Percentiles rank a stretch among this genome's conserved stretches.
These are phyloP conservation scores for Aspergillus novoparasiticus DNA, from an alignment of 2,329 filamentous ascomycete genomes.

Conservation along the genomic window DNA sequence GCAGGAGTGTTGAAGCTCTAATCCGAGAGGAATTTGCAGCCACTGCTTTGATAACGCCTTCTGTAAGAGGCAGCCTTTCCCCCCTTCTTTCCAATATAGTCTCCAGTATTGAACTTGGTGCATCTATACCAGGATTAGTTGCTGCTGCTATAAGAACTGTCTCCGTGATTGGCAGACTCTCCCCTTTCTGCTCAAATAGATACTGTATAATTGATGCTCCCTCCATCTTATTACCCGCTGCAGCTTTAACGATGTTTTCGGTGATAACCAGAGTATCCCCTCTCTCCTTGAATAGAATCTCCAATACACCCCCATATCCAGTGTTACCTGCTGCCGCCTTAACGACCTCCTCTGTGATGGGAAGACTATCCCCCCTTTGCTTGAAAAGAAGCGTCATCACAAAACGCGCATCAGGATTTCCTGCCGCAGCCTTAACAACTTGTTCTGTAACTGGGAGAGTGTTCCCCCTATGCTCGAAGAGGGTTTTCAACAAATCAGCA, in stretches of 20 bases:
- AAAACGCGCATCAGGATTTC: accelerated
- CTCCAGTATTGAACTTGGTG: neutral
- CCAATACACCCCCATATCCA: neutral
- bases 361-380: neutral
- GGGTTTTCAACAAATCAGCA: accelerated
- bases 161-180: neutral
- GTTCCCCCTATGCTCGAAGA: neutral
- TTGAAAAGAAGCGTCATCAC: neutral
- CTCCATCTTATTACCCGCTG: neutral
- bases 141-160: neutral
- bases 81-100: neutral
- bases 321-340: neutral
- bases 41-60: neutral
- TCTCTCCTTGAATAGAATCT: neutral
- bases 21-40: neutral
- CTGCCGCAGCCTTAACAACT: neutral
- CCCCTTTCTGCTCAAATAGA: neutral
- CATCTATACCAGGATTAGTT: neutral
- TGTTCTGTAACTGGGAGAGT: neutral
- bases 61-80: neutral
- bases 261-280: neutral
- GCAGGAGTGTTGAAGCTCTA: neutral
- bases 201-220: neutral
- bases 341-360: neutral
- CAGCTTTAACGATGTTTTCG: neutral